These are phyloP conservation scores for Trametes cingulata DNA, from an alignment of 768 basidiomycete genomes.

Conservation along the genomic window DNA sequence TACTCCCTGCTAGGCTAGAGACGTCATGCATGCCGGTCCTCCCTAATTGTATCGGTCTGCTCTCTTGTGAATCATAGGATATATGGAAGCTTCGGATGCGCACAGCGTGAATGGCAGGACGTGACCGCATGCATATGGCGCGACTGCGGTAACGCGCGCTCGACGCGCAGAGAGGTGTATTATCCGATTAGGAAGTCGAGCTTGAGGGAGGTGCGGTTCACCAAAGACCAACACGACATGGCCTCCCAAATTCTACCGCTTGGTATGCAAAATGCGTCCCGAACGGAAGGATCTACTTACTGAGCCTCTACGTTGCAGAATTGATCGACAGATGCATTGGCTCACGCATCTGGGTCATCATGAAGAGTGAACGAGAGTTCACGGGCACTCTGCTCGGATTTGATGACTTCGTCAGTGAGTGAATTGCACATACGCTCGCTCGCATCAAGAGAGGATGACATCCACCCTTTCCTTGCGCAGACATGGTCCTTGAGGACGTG, in stretches of 20 bases:
- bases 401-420: constrained; percentile 99
- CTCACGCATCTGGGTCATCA: constrained; percentile 95
- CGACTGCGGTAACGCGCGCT: not conserved
- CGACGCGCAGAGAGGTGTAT: not conserved
- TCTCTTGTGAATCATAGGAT: too few relatives aligned
- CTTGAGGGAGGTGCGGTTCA: constrained; percentile 10
- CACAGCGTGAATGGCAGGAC: too few relatives aligned
- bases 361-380: constrained; percentile 98
- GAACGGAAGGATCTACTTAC: not conserved
- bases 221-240: constrained; percentile 46
- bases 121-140: too few relatives aligned
- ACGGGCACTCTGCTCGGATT: constrained; percentile 93
- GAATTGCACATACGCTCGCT: not conserved
- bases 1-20: constrained; percentile 9
- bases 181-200: constrained; percentile 6
- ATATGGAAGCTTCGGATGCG: not conserved
- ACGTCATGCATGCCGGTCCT: constrained; percentile 4
- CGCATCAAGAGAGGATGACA: not conserved
- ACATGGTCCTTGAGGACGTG: constrained; percentile 95
- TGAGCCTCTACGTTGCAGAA: constrained; percentile 47
- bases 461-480: constrained; percentile 43
- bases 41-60: not conserved
- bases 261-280: constrained; percentile 44
- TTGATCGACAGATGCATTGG: constrained; percentile 98
- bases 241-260: constrained; percentile 94